Conservation (phyloP, 106 monocot species). For the Allium sativum region DNA sequence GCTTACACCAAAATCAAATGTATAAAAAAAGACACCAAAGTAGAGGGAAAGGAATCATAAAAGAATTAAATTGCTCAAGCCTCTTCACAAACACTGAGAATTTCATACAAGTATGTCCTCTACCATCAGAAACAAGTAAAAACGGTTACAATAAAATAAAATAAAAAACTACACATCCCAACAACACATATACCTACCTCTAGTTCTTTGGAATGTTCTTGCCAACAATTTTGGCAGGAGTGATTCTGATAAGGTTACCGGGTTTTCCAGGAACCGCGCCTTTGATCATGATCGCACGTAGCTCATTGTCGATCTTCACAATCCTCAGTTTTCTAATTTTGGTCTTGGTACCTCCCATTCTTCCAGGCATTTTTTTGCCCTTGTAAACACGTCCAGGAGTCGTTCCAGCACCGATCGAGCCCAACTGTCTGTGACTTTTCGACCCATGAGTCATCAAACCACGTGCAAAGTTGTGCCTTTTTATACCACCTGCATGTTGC, state of each 20-base stretch:
- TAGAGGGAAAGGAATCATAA: too few relatives aligned
- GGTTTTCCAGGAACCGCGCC: constrained; percentile 93
- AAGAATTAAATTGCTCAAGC: too few relatives aligned
- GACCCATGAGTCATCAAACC: constrained; percentile 94
- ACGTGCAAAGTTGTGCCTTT: constrained; percentile 79
- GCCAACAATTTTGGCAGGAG: constrained; percentile 88
- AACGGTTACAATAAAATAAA: too few relatives aligned
- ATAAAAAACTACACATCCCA: too few relatives aligned
- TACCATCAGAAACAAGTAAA: too few relatives aligned
- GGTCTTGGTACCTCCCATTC: constrained; percentile 86
- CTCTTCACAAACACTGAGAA: too few relatives aligned
- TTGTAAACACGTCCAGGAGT: constrained; percentile 93
- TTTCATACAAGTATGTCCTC: too few relatives aligned
- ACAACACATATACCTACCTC: background rate
- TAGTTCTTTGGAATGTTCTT: constrained; percentile 96
- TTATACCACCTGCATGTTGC: constrained; percentile 63
- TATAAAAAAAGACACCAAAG: too few relatives aligned
- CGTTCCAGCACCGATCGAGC: constrained; percentile 95
- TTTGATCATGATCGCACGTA: constrained; percentile 76
- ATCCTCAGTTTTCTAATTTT: constrained; percentile 85
- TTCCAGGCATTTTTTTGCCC: constrained; percentile 97
- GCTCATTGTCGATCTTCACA: constrained; percentile 81
- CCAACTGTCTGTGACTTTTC: constrained; percentile 59
- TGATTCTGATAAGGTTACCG: constrained; percentile 84
- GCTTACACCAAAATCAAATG: too few relatives aligned